Conservation (phyloP, 805 yeast genomes). For the Tetrapisispora nanseiensis region DNA sequence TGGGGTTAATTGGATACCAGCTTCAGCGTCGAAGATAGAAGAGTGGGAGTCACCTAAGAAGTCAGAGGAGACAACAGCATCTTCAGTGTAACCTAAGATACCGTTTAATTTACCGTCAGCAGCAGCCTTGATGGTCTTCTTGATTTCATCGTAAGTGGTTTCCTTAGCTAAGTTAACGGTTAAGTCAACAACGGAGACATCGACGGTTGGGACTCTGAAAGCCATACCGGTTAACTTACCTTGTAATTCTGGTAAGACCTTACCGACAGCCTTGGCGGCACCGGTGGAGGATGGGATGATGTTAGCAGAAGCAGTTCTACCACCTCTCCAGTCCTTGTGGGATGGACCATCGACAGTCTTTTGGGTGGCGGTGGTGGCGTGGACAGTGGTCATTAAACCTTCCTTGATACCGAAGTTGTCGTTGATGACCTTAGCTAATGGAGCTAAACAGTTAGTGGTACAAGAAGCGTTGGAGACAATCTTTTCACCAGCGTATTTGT, state of each 20-base stretch:
- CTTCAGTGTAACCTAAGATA: slow-evolving; percentile 60
- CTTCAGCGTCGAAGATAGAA: slow-evolving; percentile 58
- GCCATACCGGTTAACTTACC: slow-evolving; percentile 70
- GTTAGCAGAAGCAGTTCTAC: slow-evolving; percentile 68
- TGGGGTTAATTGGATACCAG: slow-evolving; percentile 63
- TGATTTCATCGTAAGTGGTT: slow-evolving; percentile 56
- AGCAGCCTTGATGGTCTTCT: slow-evolving; percentile 48
- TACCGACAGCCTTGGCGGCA: slow-evolving; percentile 72
- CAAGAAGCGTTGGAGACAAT: slow-evolving; percentile 64
- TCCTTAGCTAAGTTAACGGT: slow-evolving; percentile 52
- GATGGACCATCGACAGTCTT: slow-evolving; percentile 71
- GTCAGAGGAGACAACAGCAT: slow-evolving; percentile 60
- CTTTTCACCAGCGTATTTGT: slow-evolving; percentile 46
- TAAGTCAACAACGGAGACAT: slow-evolving; percentile 63
- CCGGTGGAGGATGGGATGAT: slow-evolving; percentile 69
- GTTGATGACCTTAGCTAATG: slow-evolving; percentile 59
- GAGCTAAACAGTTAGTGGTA: slow-evolving; percentile 69
- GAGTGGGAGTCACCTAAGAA: slow-evolving; percentile 55
- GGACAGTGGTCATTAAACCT: slow-evolving; percentile 69
- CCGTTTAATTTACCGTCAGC: slow-evolving; percentile 54
- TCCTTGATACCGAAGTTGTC: slow-evolving; percentile 60
- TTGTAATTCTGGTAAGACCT: slow-evolving; percentile 60
- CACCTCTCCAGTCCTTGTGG: slow-evolving; percentile 76
- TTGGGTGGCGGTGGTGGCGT: slow-evolving; percentile 63
- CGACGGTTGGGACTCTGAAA: slow-evolving; percentile 65